Evolutionary conservation across 495 filamentous ascomycete genomes (phyloP).

Genomic region (Beverwykella pulmonaria): DNA sequence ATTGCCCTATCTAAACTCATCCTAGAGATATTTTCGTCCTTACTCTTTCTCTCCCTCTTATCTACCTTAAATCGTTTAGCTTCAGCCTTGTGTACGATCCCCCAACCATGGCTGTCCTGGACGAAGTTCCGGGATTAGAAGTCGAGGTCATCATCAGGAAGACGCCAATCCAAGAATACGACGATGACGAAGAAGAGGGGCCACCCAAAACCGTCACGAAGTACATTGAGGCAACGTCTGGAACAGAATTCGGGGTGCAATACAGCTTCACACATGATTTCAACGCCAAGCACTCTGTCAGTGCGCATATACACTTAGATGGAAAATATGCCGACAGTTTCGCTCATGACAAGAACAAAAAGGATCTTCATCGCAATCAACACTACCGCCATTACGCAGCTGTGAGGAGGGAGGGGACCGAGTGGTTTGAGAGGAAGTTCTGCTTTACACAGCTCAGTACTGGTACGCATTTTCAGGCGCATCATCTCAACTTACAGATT

Average conservation of each 20-base stretch:
- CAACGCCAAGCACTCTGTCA: background rate
- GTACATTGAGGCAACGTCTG: slow-evolving; percentile 29
- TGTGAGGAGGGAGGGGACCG: background rate
- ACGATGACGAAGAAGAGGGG: slow-evolving; percentile 20
- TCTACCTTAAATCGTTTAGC: background rate
- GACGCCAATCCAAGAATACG: slow-evolving; percentile 16
- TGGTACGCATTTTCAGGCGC: too few relatives aligned
- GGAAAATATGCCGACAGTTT: background rate
- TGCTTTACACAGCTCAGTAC: background rate
- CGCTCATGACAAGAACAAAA: background rate
- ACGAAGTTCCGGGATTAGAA: slow-evolving; percentile 6
- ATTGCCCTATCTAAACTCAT: too few relatives aligned
- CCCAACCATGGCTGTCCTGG: slow-evolving; percentile 26
- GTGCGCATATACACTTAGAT: background rate
- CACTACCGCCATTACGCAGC: too few relatives aligned
- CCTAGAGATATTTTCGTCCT: background rate
- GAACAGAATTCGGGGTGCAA: slow-evolving; percentile 15
- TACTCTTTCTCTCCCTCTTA: background rate
- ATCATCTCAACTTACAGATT: too few relatives aligned
- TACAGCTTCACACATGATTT: background rate
- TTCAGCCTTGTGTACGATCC: background rate
- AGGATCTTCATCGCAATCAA: background rate
- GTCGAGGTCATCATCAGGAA: slow-evolving; percentile 24
- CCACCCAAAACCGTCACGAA: slow-evolving; percentile 20
- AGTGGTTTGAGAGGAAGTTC: background rate